Percentiles rank a stretch among this genome's conserved stretches.
Conservation (phyloP, 23 red algal genomes). For the Cyanidioschyzon merolae region DNA sequence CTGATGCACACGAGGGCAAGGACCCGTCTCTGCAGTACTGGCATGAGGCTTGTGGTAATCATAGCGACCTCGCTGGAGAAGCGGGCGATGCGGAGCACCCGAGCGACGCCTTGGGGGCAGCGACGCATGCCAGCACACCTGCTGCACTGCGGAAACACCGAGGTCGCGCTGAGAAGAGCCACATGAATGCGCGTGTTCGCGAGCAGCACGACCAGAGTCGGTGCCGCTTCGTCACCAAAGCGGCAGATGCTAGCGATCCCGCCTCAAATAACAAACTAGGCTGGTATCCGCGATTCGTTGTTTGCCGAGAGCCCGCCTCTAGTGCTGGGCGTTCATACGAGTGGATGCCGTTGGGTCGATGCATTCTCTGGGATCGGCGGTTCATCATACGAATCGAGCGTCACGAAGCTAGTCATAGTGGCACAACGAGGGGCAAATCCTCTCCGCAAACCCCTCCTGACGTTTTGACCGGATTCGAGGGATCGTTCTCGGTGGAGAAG, state of each 20-base stretch:
- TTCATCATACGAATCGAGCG: not conserved
- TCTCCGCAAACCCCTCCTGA: not conserved
- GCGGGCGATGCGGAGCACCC: not conserved
- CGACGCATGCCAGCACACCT: not conserved
- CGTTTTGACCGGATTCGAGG: not conserved
- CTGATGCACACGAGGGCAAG: not conserved
- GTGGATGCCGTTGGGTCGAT: not conserved
- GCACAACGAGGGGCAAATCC: too few species aligned
- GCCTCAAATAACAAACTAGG: too few species aligned
- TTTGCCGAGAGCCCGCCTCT: not conserved
- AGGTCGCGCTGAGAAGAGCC: not conserved
- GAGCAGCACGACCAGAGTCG: not conserved
- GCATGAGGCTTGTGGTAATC: not conserved
- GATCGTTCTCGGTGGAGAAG: not conserved
- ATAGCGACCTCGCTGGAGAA: not conserved
- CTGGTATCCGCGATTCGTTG: not conserved
- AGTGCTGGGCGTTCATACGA: not conserved
- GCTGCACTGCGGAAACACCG: not conserved
- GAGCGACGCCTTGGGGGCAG: not conserved
- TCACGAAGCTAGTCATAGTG: not conserved
- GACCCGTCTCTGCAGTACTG: not conserved
- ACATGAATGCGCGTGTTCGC: too few species aligned
- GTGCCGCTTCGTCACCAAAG: not conserved
- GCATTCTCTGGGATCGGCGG: constrained; percentile 10
- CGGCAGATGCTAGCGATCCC: not conserved